A percentile compares a stretch with the other conserved stretches of the same genome.
These are phyloP conservation scores for Pisolithus orientalis DNA, from an alignment of 768 basidiomycete genomes.

Conservation along the genomic window DNA sequence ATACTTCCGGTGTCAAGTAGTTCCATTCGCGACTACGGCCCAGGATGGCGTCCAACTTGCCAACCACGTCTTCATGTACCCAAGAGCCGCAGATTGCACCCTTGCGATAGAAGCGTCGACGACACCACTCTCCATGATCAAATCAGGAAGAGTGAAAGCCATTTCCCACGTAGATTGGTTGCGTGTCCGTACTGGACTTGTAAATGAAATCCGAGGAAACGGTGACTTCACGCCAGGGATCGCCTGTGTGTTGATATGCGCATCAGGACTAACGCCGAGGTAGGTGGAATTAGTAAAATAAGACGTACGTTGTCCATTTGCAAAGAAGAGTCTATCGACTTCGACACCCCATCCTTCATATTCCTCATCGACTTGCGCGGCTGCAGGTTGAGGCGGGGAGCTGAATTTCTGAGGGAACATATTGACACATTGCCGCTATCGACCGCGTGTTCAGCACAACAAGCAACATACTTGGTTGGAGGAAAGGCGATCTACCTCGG, in stretches of 20 bases:
- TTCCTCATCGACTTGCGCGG: slow-evolving; percentile 35
- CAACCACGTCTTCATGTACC: slow-evolving; percentile 55
- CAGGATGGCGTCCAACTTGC: slow-evolving; percentile 3
- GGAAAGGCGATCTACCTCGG: slow-evolving; percentile 15
- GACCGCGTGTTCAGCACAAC: background rate
- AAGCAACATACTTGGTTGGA: too few species aligned
- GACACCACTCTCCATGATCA: slow-evolving; percentile 33
- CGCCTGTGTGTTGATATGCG: slow-evolving; percentile 35
- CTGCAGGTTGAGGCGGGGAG: slow-evolving; percentile 38
- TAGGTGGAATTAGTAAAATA: background rate
- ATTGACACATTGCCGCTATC: slow-evolving; percentile 61
- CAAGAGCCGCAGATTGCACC: slow-evolving; percentile 49
- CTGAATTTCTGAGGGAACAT: slow-evolving; percentile 61
- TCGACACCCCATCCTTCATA: slow-evolving; percentile 62
- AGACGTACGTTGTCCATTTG: slow-evolving; percentile 56
- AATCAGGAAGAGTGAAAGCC: slow-evolving; percentile 70
- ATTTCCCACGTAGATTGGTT: slow-evolving; percentile 52
- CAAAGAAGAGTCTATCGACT: slow-evolving; percentile 57
- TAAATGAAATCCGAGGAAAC: slow-evolving; percentile 49
- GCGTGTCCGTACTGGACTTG: slow-evolving; percentile 41
- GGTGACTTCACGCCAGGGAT: slow-evolving; percentile 69
- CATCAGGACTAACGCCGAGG: background rate
- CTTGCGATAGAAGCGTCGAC: slow-evolving; percentile 46
- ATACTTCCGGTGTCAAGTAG: too few species aligned
- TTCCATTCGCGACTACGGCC: too few species aligned